Base-by-base conservation (phyloP, 2,329 filamentous ascomycete species). In the Phialophora verrucosa region DNA sequence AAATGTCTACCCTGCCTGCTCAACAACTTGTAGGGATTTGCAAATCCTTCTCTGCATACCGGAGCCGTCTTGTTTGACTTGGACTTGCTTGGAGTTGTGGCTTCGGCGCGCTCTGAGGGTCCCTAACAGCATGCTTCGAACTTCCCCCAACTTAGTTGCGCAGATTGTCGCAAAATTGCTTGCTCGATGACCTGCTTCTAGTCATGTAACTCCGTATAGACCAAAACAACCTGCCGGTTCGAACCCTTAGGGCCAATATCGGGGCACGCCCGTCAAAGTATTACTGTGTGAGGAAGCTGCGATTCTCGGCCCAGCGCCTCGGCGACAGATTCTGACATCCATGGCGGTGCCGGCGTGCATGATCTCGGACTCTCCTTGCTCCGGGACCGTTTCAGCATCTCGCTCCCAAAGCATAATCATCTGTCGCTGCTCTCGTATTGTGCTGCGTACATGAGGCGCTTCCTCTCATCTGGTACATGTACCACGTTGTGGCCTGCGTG, bases 1-100 rank as follows among this genome's bases (percentile, higher is more conserved):
- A 47, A 23, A 51, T 53, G 49, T 53, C 38, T 44, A 44, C n/a
- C 38, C 12, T 44, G 17, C 14, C n/a, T 44, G 38, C 38, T 44
- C 17, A 5, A 44, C 14, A 44, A 44, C 14, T 44, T 6, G 14
- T 42, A 42, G 6, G 17, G 14, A 17, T 8, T n/a, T 44, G 38
- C 38, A 7, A 44, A 44, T n/a, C 17, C 38, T n/a, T n/a, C 17
- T 44, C 17, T 44, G 14, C 14, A 20, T 1, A 7, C 6, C 17
- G 6, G 2, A n/a, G 17, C 38, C 38, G 7, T n/a, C 1, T 17
- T 7, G 38, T 17, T 44, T n/a, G 38, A 44, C 38, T n/a, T 20
- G 14, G 38, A n/a, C 32, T 35, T 12, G 8, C 38, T 10, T 44
- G 6, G 38, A 20, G 38, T 8, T 8, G 38, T 44, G 14, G 17